These are phyloP conservation scores for Annona cherimola DNA, from an alignment of 164 flowering plant species.

Conservation along the genomic window DNA sequence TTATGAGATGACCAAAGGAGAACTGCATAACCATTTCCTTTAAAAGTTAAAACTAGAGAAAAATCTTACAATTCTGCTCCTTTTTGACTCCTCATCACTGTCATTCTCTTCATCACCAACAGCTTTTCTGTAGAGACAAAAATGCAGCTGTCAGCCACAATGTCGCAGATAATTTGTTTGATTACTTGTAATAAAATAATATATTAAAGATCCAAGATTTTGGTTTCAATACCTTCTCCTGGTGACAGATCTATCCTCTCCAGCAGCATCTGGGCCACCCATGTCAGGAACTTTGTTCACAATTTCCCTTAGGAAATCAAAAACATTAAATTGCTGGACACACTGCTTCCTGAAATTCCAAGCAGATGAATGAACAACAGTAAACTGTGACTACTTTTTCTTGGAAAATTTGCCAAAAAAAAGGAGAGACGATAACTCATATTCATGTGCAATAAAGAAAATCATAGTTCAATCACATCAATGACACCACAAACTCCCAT, in stretches of 20 bases:
- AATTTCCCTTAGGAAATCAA: slow-evolving; percentile 87
- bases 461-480: neutral
- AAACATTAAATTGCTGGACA: slow-evolving; percentile 84
- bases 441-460: neutral
- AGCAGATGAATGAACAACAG: neutral
- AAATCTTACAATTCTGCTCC: slow-evolving; percentile 56
- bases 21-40: no score
- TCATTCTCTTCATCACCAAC: slow-evolving; percentile 60
- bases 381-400: no score
- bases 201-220: neutral
- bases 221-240: slow-evolving; percentile 49
- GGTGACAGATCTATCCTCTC: slow-evolving; percentile 48
- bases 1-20: no score
- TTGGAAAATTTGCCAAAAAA: no score
- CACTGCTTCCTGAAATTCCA: slow-evolving; percentile 51
- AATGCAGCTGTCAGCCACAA: neutral
- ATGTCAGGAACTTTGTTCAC: slow-evolving; percentile 94
- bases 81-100: slow-evolving; percentile 81
- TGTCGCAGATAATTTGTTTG: neutral
- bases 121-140: slow-evolving; percentile 51
- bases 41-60: neutral
- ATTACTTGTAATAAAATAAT: neutral
- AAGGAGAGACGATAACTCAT: neutral
- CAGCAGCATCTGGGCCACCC: slow-evolving; percentile 66
- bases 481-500: neutral